Evolutionary conservation across 495 filamentous ascomycete species (phyloP).

Genomic region (Xylaria bambusicola): DNA sequence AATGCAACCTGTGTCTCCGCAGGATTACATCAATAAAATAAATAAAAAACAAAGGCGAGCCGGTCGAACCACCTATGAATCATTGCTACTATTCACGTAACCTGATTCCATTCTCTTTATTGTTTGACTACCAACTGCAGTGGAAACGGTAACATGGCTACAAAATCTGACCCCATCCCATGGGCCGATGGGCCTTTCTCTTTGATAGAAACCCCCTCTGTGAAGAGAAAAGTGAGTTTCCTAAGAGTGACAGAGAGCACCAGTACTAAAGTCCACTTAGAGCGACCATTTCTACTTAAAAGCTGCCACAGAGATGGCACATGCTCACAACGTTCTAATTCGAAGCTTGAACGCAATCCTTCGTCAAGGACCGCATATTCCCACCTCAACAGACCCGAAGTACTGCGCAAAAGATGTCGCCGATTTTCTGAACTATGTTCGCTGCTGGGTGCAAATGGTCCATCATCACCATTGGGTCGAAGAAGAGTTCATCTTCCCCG

Average conservation of each 20-base stretch:
- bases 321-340: constrained; percentile 32
- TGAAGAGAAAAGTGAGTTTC: constrained; percentile 9
- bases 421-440: constrained; percentile 15
- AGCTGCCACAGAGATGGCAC: constrained; percentile 28
- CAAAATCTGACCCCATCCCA: constrained; percentile 10
- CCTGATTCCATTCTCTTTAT: too few species aligned
- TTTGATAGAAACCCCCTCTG: constrained; percentile 17
- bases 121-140: too few species aligned
- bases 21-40: too few species aligned
- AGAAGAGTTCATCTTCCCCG: constrained; percentile 19
- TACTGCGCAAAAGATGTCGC: constrained; percentile 11
- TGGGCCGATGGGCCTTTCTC: constrained; percentile 22
- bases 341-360: constrained; percentile 33
- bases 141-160: constrained; percentile 18
- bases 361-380: constrained; percentile 25
- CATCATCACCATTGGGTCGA: constrained; percentile 22
- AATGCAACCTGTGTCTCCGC: too few species aligned
- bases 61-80: too few species aligned
- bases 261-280: neutral
- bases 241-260: neutral
- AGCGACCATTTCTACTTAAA: constrained; percentile 16
- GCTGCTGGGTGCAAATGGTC: constrained; percentile 15
- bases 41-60: too few species aligned
- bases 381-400: constrained; percentile 8
- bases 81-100: too few species aligned